Base-by-base conservation (phyloP, 768 basidiomycete genomes). In the Lentinula sp. region DNA sequence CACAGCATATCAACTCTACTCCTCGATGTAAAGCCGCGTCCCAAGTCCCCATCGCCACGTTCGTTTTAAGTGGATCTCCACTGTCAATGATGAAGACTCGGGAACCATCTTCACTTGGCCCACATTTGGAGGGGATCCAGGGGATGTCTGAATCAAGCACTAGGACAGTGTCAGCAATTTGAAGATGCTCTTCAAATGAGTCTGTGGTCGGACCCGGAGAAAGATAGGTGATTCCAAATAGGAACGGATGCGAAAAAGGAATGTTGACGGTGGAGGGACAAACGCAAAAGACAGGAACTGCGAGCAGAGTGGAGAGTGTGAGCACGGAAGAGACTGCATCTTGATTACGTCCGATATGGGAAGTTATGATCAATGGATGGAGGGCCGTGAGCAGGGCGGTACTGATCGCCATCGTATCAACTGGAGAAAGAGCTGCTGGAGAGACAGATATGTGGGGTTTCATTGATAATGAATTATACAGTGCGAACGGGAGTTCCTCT, bases 111-210 rank as follows among this genome's bases (percentile, higher is more conserved):
- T 70, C 62, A 3, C 42, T 66, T 0, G 87, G 85, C 3, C 69
- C 73, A 37, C 79, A 78, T 57, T 80, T 75, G 49, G 67, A 73
- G 1, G 83, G 79, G 32, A 87, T 82, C 85, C 87, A 90, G 0
- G 88, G 85, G 0, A 88, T 72, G 62, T 87, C 86, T 7, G 76
- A 77, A 60, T 90, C 88, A n/a, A 91, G 62, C 16, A 88, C 72
- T 9, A 91, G 71, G 16, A 91, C 77, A 3, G 84, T 79, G 63
- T 91, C 89, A 0, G 86, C 86, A 23, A 71, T 70, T 36, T 73
- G 72, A 18, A 90, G 77, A 54, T 78, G 75, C n/a, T 50, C 48
- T 20, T 41, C 36, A 35, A 51, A 60, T 41, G 48, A 20, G 51
- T 60, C 59, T 1, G 70, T 67, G 32, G 81, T 79, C 50, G 84